Percentiles rank a stretch among this genome's conserved stretches.
These are phyloP conservation scores for Lasiosphaeria ovina DNA, from an alignment of 495 filamentous ascomycete genomes.

Conservation along the genomic window DNA sequence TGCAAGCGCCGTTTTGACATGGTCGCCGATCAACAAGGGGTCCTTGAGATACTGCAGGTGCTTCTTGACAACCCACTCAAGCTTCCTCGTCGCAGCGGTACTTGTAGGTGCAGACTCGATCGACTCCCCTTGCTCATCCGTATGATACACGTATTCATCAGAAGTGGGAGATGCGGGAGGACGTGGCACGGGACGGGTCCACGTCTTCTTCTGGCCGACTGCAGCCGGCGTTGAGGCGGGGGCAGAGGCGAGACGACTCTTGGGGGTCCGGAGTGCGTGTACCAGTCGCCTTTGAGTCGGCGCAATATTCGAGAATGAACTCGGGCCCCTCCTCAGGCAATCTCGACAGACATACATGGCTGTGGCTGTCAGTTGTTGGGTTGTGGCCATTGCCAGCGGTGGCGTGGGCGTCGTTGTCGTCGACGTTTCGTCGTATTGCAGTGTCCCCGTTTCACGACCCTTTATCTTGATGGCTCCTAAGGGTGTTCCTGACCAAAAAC, in stretches of 20 bases:
- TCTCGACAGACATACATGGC: slow-evolving; percentile 43
- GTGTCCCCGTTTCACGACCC: neutral
- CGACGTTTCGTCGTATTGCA: neutral
- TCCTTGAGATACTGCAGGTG: slow-evolving; percentile 67
- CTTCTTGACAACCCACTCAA: slow-evolving; percentile 37
- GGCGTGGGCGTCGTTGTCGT: no score
- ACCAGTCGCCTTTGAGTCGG: no score
- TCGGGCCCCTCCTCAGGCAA: slow-evolving; percentile 32
- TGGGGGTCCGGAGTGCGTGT: no score
- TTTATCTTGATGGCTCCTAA: no score
- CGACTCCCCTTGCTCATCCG: neutral
- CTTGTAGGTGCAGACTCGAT: neutral
- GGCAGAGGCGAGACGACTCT: no score
- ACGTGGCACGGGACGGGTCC: no score
- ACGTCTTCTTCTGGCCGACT: no score
- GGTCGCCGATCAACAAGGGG: slow-evolving; percentile 61
- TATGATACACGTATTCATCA: neutral
- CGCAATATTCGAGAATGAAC: neutral
- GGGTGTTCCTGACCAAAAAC: no score
- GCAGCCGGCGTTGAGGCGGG: no score
- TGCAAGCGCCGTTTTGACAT: slow-evolving; percentile 55
- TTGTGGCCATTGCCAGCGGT: neutral
- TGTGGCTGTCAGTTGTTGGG: neutral
- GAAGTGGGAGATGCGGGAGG: no score
- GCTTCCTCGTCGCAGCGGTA: slow-evolving; percentile 11